These are phyloP conservation scores for Microcos paniculata DNA, from an alignment of 345 rosid species.

Conservation along the genomic window DNA sequence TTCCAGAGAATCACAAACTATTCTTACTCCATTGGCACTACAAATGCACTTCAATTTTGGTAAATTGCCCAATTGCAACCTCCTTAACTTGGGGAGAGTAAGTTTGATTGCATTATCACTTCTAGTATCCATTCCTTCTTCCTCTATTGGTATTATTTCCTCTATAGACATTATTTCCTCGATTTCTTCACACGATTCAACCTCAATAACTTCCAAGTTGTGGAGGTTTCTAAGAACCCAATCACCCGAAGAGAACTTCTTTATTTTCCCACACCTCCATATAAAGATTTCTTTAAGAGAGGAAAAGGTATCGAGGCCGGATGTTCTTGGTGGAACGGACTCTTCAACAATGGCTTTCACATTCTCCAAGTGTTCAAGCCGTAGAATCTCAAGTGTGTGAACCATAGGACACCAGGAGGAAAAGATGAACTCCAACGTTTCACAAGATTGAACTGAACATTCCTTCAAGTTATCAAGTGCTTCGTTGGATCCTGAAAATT, in stretches of 20 bases:
- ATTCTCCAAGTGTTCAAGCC: accelerated
- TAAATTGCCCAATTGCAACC: background rate
- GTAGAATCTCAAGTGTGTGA: background rate
- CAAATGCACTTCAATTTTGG: slow-evolving; percentile 24
- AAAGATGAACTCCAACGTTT: background rate
- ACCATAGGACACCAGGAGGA: background rate
- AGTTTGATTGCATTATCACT: background rate
- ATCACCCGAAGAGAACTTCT: slow-evolving; percentile 5
- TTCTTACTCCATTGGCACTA: background rate
- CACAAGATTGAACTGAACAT: background rate
- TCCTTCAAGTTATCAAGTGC: background rate
- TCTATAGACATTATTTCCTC: slow-evolving; percentile 27
- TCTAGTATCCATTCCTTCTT: background rate
- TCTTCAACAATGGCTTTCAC: background rate
- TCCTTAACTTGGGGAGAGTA: background rate
- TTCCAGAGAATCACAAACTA: slow-evolving; percentile 15
- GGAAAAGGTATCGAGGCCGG: background rate
- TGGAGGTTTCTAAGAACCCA: slow-evolving; percentile 12
- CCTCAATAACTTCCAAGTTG: slow-evolving; percentile 14
- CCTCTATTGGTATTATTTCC: background rate
- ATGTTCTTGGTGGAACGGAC: background rate
- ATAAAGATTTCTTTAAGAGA: background rate
- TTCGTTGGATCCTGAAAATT: background rate
- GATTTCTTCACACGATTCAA: background rate
- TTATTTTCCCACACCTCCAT: background rate